Evolutionary conservation across 257 asterid species (phyloP).

Genomic region (Scutellaria minor): DNA sequence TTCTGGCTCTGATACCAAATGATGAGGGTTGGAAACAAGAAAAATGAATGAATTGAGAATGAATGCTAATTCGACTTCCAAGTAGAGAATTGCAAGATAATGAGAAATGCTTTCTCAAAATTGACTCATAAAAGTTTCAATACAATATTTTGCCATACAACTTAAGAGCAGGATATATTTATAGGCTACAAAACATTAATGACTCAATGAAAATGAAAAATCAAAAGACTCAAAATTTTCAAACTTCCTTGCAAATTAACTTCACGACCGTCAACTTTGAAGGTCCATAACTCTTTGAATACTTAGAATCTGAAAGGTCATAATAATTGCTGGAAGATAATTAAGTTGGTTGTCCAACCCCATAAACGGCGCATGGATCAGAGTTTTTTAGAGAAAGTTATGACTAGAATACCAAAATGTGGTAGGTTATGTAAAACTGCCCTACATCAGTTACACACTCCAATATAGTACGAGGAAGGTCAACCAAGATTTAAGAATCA

Average conservation of each 20-base stretch:
- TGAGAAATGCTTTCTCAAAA: background rate
- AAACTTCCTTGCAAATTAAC: background rate
- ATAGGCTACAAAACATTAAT: background rate
- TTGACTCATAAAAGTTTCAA: background rate
- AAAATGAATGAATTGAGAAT: background rate
- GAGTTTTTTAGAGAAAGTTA: no score
- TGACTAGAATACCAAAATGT: no score
- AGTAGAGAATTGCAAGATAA: background rate
- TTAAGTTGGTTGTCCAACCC: no score
- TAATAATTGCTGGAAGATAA: background rate
- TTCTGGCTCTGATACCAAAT: constrained; percentile 19
- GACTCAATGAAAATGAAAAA: background rate
- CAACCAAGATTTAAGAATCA: no score
- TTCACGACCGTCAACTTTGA: no score
- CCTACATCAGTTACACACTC: no score
- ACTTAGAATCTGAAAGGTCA: background rate
- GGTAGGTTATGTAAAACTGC: no score
- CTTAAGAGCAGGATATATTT: background rate
- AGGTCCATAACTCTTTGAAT: background rate
- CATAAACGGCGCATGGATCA: no score
- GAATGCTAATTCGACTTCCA: background rate
- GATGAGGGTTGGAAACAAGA: background rate
- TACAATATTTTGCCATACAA: background rate
- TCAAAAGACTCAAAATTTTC: background rate
- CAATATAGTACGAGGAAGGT: no score